Evolutionary conservation across 2,329 filamentous ascomycete genomes (phyloP).

Genomic region (Drechslerella coelobrocha): DNA sequence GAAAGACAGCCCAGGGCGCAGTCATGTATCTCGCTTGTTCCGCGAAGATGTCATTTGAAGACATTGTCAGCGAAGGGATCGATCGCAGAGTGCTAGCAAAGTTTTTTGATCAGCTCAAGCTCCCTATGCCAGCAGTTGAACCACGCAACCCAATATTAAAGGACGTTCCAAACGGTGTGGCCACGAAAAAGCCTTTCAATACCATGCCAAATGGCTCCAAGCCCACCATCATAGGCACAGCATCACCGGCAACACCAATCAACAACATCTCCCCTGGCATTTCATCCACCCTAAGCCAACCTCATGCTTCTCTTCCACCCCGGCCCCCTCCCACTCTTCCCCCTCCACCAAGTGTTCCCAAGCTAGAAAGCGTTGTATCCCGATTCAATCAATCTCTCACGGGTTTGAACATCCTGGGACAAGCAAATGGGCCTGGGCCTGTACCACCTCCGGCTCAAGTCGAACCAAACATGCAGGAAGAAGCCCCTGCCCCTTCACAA

Average conservation of each 20-base stretch:
- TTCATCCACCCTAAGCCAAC: background rate
- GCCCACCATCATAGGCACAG: constrained; percentile 7
- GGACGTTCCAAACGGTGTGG: constrained; percentile 2
- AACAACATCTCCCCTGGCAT: background rate
- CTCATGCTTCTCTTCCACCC: constrained; percentile 30
- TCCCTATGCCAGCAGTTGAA: constrained; percentile 57
- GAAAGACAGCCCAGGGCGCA: constrained; percentile 70
- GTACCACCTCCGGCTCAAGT: constrained; percentile 9
- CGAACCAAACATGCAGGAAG: background rate
- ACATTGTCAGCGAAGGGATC: constrained; percentile 76
- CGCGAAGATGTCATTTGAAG: constrained; percentile 74
- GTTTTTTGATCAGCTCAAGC: constrained; percentile 73
- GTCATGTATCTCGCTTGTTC: constrained; percentile 68
- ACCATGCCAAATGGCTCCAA: constrained; percentile 8
- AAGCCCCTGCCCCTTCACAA: background rate
- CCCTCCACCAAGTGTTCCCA: background rate
- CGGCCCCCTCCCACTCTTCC: constrained; percentile 11
- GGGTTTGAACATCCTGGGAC: constrained; percentile 15
- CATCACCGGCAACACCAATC: constrained; percentile 1
- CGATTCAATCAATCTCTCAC: constrained; percentile 38
- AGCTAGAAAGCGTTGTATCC: constrained; percentile 34
- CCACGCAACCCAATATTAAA: constrained; percentile 16
- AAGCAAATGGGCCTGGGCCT: constrained; percentile 2
- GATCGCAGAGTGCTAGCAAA: constrained; percentile 68
- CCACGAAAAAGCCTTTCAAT: background rate